These are phyloP conservation scores for Pseudogymnoascus sp. DNA, from an alignment of 2,329 filamentous ascomycete genomes.

Conservation along the genomic window DNA sequence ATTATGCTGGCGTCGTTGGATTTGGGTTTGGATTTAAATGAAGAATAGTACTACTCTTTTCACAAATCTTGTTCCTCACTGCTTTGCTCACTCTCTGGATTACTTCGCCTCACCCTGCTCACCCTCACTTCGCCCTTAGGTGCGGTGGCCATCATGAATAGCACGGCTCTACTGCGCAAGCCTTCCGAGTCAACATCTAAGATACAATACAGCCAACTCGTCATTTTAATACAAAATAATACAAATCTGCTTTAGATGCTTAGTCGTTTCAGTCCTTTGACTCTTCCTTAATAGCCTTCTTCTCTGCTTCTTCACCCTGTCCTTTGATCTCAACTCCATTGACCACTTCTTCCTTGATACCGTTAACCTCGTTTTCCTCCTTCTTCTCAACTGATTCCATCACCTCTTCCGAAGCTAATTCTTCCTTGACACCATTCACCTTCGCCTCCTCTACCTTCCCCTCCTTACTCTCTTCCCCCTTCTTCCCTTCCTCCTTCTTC, in stretches of 20 bases:
- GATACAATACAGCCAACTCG: too few species aligned
- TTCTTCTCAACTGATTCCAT: neutral
- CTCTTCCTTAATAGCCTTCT: neutral
- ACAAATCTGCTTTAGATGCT: neutral
- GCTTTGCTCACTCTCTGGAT: too few species aligned
- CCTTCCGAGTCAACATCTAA: too few species aligned
- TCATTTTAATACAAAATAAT: neutral
- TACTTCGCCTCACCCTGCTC: too few species aligned
- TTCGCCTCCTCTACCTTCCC: conserved; percentile 21
- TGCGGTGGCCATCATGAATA: too few species aligned
- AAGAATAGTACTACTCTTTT: too few species aligned
- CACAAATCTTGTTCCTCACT: too few species aligned
- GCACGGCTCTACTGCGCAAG: too few species aligned
- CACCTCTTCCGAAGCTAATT: neutral
- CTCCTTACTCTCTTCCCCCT: conserved; percentile 24
- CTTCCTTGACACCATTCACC: neutral
- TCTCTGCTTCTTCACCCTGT: neutral
- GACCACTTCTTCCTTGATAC: neutral
- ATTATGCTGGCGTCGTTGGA: too few species aligned
- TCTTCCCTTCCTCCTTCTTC: conserved; percentile 28
- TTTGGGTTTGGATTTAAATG: too few species aligned
- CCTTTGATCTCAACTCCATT: neutral
- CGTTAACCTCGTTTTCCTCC: neutral
- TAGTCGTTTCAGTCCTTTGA: neutral
- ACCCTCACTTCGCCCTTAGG: too few species aligned